Evolutionary conservation across 2,329 filamentous ascomycete species (phyloP), one percentile per base, ranked within the genome.

Genomic region (Lojkania enalia): DNA sequence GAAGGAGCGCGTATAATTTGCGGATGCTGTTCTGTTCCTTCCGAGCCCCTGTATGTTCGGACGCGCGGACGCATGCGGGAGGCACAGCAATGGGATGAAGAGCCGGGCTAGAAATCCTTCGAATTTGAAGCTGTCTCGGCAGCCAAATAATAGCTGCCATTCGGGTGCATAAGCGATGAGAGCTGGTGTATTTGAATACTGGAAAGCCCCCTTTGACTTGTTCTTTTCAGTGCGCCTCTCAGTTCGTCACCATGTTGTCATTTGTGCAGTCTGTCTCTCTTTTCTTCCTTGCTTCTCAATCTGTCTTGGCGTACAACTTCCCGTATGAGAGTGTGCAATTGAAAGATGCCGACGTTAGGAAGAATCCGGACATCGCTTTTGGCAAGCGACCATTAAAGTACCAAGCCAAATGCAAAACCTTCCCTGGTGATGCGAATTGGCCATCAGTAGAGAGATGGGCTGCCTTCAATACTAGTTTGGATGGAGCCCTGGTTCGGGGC

Each of bases 401-500:
- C 15, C 42, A 23, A 14, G 45, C 48, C 21, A 44, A 42, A 13
- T 65, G 60, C 45, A 61, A 61, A 29, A 53, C 40, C 5, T 64
- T 57, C n/a, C 52, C 61, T 4, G 55, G 59, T 30, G 58, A 63
- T 23, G 46, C 42, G 7, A 25, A 54, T 11, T 65, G 61, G 61
- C 61, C 60, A 3, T 59, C 51, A n/a, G 7, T 12, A 7, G 40
- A 44, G 25, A 47, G 49, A 35, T 65, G 61, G 59, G 39, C 32
- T 41, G 46, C 48, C 1, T 54, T 64, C 46, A 61, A 64, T 23
- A 20, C 39, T 12, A 61, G 44, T 27, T 44, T 65, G 5, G 52
- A 42, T 2, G 60, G 60, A 15, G 51, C 50, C 6, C 43, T 65
- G 20, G 38, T 64, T n/a, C 55, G 43, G 30, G 55, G 51, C 14